phyloP scores from a whole-genome alignment of 495 filamentous ascomycete species.

The Filosporella fistucella region DNA sequence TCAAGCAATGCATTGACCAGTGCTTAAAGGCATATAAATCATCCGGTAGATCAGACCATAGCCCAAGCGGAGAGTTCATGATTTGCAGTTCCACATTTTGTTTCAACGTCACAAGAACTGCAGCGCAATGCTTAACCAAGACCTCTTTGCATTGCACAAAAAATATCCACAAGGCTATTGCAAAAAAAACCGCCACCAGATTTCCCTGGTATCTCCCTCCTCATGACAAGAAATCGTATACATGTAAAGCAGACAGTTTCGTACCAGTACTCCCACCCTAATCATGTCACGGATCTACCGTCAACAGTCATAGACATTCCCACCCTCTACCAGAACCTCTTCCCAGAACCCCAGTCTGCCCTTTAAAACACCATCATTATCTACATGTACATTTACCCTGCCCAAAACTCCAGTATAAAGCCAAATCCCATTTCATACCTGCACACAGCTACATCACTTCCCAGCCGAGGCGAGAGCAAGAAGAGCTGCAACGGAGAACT shows the following conservation, averaged over 20 bases:
- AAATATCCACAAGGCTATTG: no score
- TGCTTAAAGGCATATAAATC: not conserved
- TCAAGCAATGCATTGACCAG: not conserved
- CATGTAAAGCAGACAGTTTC: not conserved
- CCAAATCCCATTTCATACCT: not conserved
- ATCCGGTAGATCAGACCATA: no score
- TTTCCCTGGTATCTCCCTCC: no score
- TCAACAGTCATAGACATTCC: constrained; percentile 9
- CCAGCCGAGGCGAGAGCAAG: not conserved
- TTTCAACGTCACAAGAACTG: no score
- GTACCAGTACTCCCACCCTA: not conserved
- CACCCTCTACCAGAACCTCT: constrained; percentile 1
- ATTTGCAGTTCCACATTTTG: no score
- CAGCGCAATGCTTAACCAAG: no score
- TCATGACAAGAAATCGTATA: no score
- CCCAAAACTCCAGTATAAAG: not conserved
- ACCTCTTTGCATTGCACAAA: no score
- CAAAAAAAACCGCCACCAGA: no score
- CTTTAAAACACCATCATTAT: not conserved
- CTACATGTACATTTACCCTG: not conserved
- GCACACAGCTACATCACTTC: not conserved
- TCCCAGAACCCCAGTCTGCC: not conserved
- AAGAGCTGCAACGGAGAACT: not conserved
- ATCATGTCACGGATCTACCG: constrained; percentile 22
- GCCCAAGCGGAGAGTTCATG: no score